These are phyloP conservation scores for Crucibulum laeve DNA, from an alignment of 768 basidiomycete genomes.

Conservation along the genomic window DNA sequence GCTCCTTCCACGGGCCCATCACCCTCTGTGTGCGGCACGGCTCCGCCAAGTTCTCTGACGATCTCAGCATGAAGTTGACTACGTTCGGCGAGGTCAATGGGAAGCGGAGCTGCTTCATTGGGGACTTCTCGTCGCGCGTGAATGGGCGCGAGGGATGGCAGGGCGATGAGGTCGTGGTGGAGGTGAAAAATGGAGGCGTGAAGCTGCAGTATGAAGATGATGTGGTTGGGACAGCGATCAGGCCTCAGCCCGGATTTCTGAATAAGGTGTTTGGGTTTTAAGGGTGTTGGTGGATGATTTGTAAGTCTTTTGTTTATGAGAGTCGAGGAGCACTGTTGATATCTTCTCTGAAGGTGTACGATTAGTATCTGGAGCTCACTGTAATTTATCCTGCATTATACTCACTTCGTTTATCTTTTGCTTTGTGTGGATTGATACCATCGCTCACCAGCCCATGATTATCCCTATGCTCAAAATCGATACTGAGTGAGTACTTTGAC, in stretches of 20 bases:
- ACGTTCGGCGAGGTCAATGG: constrained; percentile 26
- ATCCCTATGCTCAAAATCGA: no score
- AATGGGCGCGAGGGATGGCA: constrained; percentile 24
- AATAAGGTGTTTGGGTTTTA: constrained; percentile 20
- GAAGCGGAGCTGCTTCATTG: constrained; percentile 35
- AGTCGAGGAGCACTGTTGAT: no score
- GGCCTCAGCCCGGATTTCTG: constrained; percentile 14
- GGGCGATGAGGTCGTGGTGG: constrained; percentile 33
- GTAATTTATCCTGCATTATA: no score
- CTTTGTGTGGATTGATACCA: no score
- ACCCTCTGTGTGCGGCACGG: constrained; percentile 28
- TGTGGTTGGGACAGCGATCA: constrained; percentile 15
- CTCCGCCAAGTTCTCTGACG: constrained; percentile 26
- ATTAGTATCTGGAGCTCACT: no score
- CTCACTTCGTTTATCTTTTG: no score
- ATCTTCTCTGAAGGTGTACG: no score
- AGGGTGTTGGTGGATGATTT: no score
- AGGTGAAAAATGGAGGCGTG: constrained; percentile 31
- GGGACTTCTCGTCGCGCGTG: constrained; percentile 27
- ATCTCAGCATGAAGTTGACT: constrained; percentile 21
- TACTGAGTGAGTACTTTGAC: no score
- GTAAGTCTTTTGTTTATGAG: no score
- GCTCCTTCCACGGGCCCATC: constrained; percentile 34
- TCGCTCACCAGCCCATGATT: no score
- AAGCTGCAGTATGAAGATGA: constrained; percentile 34